Evolutionary conservation across 2,329 filamentous ascomycete species (phyloP), one percentile per base, ranked within the genome.

Genomic region (Westerdykella aurantiaca): DNA sequence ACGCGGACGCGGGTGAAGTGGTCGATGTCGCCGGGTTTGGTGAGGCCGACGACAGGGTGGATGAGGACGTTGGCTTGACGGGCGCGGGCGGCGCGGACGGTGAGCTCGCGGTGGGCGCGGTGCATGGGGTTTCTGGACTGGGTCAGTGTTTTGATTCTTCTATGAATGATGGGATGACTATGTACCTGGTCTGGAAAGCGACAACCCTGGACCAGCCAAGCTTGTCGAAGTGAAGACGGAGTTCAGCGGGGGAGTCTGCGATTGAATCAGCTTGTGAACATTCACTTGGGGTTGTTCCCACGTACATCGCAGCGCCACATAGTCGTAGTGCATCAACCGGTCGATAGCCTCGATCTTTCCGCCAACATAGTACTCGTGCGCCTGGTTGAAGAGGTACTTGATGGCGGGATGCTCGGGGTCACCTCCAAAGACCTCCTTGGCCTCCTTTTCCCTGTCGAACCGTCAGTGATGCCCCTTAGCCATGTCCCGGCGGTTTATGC

Each of bases 1-100:
- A 96, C 93, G 65, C 93, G 89, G 60, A 98, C 93, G 69, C 93
- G 88, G 61, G 93, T 98, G 77, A 98, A 98, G 80, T 98, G 93
- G 73, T 98, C 93, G 67, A 98, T 98, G 71, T 98, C 93, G 69
- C 93, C 93, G 46, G 93, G 93, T 80, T 98, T 98, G 69, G 93
- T 98, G 63, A 98, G 81, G 67, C 93, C 93, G 53, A 98, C 93
- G 53, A 98, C 93, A 49, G 93, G 93, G 77, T 98, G 93, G 70
- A 98, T 98, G 63, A 98, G 85, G 57, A 98, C 93, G 69, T 98
- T 98, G 69, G 93, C 93, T 71, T 96, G 90, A 72, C 94, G 88
- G 45, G 86, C 86, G 61, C 93, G 91, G 55, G 93, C 93, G 56
- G 93, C 93, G 63, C 93, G 89, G 64, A 98, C 93, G 47, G 93